Conservation (phyloP, 306 rosid species). For the Vigna radiata region DNA sequence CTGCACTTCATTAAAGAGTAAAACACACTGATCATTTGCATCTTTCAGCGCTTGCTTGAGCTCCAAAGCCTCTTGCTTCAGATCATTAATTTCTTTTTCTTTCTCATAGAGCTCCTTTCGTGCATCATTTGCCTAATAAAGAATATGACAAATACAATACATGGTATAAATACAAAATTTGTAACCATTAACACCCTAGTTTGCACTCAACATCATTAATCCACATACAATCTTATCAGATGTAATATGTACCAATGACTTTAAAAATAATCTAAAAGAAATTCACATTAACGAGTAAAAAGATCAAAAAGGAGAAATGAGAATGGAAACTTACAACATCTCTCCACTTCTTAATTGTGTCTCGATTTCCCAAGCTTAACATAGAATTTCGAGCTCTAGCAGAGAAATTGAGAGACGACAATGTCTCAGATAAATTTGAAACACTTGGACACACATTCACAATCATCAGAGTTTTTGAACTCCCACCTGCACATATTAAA, state of each 20-base stretch:
- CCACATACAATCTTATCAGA: slow-evolving; percentile 19
- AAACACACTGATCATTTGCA: slow-evolving; percentile 89
- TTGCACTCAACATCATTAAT: slow-evolving; percentile 28
- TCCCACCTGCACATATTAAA: slow-evolving; percentile 70
- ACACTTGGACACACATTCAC: slow-evolving; percentile 82
- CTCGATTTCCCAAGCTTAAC: slow-evolving; percentile 93
- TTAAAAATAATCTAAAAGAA: slow-evolving; percentile 26
- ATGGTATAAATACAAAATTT: slow-evolving; percentile 31
- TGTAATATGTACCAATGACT: slow-evolving; percentile 20
- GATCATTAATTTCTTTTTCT: slow-evolving; percentile 80
- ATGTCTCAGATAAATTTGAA: slow-evolving; percentile 75
- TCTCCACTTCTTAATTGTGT: slow-evolving; percentile 95
- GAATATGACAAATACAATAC: slow-evolving; percentile 46
- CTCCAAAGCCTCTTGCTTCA: slow-evolving; percentile 75
- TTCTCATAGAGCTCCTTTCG: slow-evolving; percentile 88
- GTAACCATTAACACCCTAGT: slow-evolving; percentile 14
- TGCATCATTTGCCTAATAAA: slow-evolving; percentile 84
- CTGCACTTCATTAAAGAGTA: slow-evolving; percentile 95
- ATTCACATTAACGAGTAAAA: slow-evolving; percentile 26
- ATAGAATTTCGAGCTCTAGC: slow-evolving; percentile 90
- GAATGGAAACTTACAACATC: slow-evolving; percentile 72
- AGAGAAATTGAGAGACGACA: slow-evolving; percentile 78
- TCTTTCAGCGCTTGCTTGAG: slow-evolving; percentile 75
- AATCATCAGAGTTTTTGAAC: slow-evolving; percentile 86
- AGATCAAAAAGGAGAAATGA: slow-evolving; percentile 28